A percentile compares a stretch with the other conserved stretches of the same genome.
phyloP scores from a whole-genome alignment of 2,329 filamentous ascomycete genomes.

The Lasiodiplodia sp. region DNA sequence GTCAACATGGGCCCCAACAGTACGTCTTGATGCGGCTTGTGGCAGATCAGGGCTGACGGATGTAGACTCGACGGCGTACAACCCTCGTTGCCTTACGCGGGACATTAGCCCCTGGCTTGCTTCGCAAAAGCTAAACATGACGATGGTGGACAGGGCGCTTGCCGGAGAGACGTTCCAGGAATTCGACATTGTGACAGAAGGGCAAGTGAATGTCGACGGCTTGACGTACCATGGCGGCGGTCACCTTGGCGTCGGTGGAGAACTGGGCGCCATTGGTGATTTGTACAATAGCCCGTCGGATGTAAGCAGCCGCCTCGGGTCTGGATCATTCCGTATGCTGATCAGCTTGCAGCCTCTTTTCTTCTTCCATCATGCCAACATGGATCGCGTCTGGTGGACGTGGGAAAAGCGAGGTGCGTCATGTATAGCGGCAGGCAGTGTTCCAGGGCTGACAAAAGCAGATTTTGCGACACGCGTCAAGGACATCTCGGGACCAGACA shows the following conservation, averaged over 20 bases:
- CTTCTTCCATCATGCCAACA: slow-evolving; percentile 55
- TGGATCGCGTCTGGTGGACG: slow-evolving; percentile 58
- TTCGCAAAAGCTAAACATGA: slow-evolving; percentile 22
- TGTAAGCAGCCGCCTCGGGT: neutral
- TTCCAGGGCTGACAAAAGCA: slow-evolving; percentile 31
- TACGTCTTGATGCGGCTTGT: neutral
- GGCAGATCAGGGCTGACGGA: neutral
- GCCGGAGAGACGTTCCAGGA: slow-evolving; percentile 19
- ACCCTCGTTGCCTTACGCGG: slow-evolving; percentile 22
- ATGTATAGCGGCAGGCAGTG: neutral
- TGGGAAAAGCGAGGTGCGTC: slow-evolving; percentile 53
- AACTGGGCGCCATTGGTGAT: slow-evolving; percentile 8
- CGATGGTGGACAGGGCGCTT: slow-evolving; percentile 16
- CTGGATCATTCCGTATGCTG: neutral
- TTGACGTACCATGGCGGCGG: slow-evolving; percentile 50
- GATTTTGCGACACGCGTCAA: slow-evolving; percentile 45
- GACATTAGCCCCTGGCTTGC: slow-evolving; percentile 17
- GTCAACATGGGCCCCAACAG: slow-evolving; percentile 57
- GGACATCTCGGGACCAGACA: slow-evolving; percentile 32
- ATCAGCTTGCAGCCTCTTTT: slow-evolving; percentile 37
- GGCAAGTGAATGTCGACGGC: neutral
- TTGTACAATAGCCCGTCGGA: slow-evolving; percentile 13
- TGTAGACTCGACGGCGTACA: slow-evolving; percentile 24
- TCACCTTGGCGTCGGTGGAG: slow-evolving; percentile 52
- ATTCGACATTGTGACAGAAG: slow-evolving; percentile 14